Conservation (phyloP, 306 rosid species). For the Lithocarpus polystachyus region DNA sequence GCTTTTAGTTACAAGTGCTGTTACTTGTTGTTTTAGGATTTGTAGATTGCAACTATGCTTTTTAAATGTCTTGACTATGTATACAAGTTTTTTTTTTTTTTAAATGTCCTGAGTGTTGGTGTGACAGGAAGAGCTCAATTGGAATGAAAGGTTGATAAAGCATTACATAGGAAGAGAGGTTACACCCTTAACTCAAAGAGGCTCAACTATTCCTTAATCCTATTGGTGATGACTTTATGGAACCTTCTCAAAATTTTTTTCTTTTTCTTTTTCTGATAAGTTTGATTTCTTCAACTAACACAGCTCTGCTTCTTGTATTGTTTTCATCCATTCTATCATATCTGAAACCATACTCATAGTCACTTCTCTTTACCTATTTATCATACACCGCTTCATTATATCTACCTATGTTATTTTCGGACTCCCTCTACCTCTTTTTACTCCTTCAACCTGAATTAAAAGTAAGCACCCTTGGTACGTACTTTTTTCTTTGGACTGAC, state of each 20-base stretch:
- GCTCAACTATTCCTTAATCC: background rate
- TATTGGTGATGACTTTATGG: background rate
- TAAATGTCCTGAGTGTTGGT: slow-evolving; percentile 16
- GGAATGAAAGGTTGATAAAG: slow-evolving; percentile 74
- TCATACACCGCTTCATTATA: background rate
- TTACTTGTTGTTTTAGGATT: background rate
- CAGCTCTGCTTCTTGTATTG: background rate
- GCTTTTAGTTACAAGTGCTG: background rate
- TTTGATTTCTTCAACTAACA: background rate
- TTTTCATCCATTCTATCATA: background rate
- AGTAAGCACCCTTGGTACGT: background rate
- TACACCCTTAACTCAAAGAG: background rate
- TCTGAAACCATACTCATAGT: background rate
- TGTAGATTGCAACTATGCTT: background rate
- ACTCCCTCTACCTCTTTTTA: background rate
- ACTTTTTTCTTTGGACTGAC: background rate
- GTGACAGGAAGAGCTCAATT: slow-evolving; percentile 80
- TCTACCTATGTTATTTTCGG: background rate
- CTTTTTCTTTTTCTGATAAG: too few relatives aligned
- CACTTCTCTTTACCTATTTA: background rate
- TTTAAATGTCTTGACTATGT: slow-evolving; percentile 9
- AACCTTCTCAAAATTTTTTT: background rate
- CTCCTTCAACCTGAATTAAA: background rate
- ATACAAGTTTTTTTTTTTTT: background rate
- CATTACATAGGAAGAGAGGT: slow-evolving; percentile 90